Percentiles rank a stretch among this genome's conserved stretches.
Evolutionary conservation across 345 rosid genomes (phyloP).

Genomic region (Populus deltoides): DNA sequence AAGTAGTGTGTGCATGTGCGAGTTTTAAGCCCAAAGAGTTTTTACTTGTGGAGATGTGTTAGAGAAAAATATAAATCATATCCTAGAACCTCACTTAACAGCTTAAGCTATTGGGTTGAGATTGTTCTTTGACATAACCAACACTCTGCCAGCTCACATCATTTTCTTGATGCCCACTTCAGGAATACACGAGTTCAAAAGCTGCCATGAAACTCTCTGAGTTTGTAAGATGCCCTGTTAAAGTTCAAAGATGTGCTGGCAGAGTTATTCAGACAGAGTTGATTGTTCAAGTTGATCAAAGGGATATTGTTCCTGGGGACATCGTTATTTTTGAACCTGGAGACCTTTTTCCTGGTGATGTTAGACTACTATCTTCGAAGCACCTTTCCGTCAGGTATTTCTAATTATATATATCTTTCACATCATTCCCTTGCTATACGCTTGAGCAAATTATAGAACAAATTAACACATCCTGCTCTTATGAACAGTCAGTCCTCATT

Average conservation of each 20-base stretch:
- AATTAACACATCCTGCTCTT: constrained; percentile 29
- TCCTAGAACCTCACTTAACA: too few relatives aligned
- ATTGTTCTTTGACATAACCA: too few relatives aligned
- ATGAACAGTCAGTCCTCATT: constrained; percentile 63
- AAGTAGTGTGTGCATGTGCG: too few relatives aligned
- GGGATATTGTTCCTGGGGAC: constrained; percentile 72
- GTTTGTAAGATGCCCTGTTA: constrained; percentile 53
- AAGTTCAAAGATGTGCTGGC: constrained; percentile 78
- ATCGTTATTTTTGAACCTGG: constrained; percentile 66
- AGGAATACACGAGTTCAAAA: constrained; percentile 70
- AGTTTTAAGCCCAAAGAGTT: too few relatives aligned
- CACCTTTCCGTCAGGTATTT: constrained; percentile 62
- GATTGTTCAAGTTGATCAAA: constrained; percentile 64
- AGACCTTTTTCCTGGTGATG: constrained; percentile 72
- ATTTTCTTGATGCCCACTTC: constrained; percentile 9
- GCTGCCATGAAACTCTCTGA: constrained; percentile 76
- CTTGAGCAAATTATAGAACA: constrained; percentile 4
- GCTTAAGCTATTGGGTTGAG: too few relatives aligned
- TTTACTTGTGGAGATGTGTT: too few relatives aligned
- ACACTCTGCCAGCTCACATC: background rate
- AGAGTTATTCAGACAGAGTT: constrained; percentile 65
- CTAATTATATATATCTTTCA: background rate
- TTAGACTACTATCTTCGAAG: constrained; percentile 61
- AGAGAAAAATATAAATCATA: too few relatives aligned
- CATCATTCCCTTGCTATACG: constrained; percentile 5